Base-by-base conservation (phyloP, 2,329 filamentous ascomycete species). In the Huntiella moniliformis region DNA sequence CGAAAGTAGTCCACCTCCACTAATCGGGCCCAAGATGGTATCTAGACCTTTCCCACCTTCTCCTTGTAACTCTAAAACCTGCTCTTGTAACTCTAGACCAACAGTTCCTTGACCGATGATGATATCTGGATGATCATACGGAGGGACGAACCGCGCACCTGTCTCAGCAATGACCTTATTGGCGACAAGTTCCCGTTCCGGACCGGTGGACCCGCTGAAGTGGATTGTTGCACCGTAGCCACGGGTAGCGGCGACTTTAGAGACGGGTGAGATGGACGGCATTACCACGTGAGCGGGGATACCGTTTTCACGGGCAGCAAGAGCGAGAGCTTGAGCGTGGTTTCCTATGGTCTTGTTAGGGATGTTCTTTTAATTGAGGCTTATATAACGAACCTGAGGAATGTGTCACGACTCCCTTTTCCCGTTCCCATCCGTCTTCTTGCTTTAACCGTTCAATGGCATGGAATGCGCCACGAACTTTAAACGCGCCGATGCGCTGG, bases 51-150 rank as follows among this genome's bases (percentile, higher is more conserved):
- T 18, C 10, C 17, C 33, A 13, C 13, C 35, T 35, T 48, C 47
- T 2, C 31, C 31, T 37, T 79, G 64, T 51, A 79, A 54, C 38
- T 68, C 66, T 3, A 57, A 60, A 1, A 79, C 82, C 57, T 96
- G 87, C 50, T 71, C 65, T 57, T 86, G 78, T 32, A 95, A 61
- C 61, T 98, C 91, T 4, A 95, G 60, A 0, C 77, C 87, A 51
- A 83, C 67, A 0, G 88, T 96, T n/a, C 88, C 91, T 64, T 95
- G 87, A 0, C 91, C 88, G 0, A 94, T 73, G 47, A 96, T 81
- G 53, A 95, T 86, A 59, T 95, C 76, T 2, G 82, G 81, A 61
- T 96, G 83, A 60, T 96, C 84, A 58, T 95, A 95, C 0, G 91
- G 87, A 45, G 87, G 87, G 4, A 98, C 72, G 7, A 95, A 66